Base-by-base conservation (phyloP, 2,329 filamentous ascomycete genomes). In the Geosmithia putterillii region DNA sequence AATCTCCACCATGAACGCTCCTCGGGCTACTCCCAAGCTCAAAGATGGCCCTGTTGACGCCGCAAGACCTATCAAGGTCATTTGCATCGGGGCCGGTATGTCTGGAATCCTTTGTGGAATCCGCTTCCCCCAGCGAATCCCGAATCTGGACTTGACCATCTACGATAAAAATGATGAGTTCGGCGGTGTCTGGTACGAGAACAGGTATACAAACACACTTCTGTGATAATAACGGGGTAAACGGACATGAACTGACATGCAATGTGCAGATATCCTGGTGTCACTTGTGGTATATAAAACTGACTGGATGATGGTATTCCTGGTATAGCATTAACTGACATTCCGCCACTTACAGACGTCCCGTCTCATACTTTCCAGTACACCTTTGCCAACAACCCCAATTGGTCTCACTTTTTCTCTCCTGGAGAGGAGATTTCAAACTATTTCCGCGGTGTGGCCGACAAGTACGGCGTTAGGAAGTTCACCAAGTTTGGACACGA, bases 91-190 rank as follows among this genome's bases (percentile, higher is more conserved):
- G 4, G 46, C 43, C 8, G 47, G 47, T 7, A 43, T 46, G 15
- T 46, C 47, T 18, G 45, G 43, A 20, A 48, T 48, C 22, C 34
- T 45, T 21, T 43, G 43, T n/a, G 43, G 39, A 15, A 36, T 44
- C 38, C 37, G 46, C 2, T 46, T 47, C 21, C 44, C 44, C 6
- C 44, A 47, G 32, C 37, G 42, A 25, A 32, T 47, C 3, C 22
- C 23, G 18, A 46, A 47, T 34, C 37, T 47, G 5, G 40, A 43
- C 19, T 25, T 47, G 18, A 41, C 41, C 17, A 35, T 47, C n/a
- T 47, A 47, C 36, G 46, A 47, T 20, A 45, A 47, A 41, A 46
- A 47, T 35, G 41, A 36, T 3, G 46, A 45, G 17, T 38, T 47
- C 2, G 44, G 43, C 4, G 46, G 46, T 20, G 42, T 40, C 14